Base-by-base conservation (phyloP, 495 filamentous ascomycete species). In the Hyaloscypha bicolor region DNA sequence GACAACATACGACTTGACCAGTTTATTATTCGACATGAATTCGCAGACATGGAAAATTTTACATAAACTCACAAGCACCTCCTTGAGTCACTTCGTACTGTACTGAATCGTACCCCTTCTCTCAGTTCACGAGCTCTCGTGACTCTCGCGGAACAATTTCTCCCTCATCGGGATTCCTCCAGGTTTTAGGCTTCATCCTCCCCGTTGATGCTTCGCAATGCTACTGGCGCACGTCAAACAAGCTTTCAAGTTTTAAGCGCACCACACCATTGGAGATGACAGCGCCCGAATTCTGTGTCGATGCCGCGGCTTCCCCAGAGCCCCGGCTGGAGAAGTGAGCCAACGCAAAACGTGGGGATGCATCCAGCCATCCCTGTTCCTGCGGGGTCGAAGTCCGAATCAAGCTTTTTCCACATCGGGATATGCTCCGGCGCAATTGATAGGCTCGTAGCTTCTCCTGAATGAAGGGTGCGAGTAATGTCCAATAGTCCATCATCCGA, bases 141-240 rank as follows among this genome's bases (percentile, higher is more conserved):
- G 9, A 9, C 30, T 29, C 22, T 56, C 22, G 53, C 53, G 53
- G 53, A 56, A 56, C 53, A 11, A 32, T 56, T 56, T n/a, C 53
- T 25, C 53, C 9, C n/a, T n/a, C 53, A 16, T n/a, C 53, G 53
- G 53, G 21, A 56, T 29, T 56, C 53, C 53, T 30, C 53, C 53
- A 56, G n/a, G 4, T n/a, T 3, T 37, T 3, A 48, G n/a, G 21
- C 53, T 53, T 37, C 3, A 48, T 6, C 16, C 16, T 16, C 42
- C 11, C 42, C 42, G 16, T 4, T 12, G 9, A 12, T 37, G 12
- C 12, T 37, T 3, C 35, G 35, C 35, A 37, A 37, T 3, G 35
- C 35, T 3, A 37, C 35, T 37, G 35, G 35, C 35, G 35, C 35
- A 12, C 12, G 35, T 3, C 35, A 37, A 8, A 37, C 35, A 37